phyloP scores from a whole-genome alignment of 2,329 filamentous ascomycete species.

The Fusarium caatingaense region DNA sequence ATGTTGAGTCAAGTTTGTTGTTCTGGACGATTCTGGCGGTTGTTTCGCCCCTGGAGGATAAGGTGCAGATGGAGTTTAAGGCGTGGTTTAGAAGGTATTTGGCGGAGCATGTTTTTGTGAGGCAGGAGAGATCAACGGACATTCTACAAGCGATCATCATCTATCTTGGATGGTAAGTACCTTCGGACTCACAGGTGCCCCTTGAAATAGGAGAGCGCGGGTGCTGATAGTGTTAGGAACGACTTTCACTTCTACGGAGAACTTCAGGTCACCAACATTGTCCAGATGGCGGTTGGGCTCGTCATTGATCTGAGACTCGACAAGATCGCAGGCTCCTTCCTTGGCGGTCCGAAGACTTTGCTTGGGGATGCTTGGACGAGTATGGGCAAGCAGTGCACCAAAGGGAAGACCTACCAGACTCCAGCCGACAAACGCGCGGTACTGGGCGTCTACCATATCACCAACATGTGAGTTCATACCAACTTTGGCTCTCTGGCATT shows the following conservation, averaged over 20 bases:
- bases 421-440: slow-evolving; percentile 54
- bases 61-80: slow-evolving; percentile 49
- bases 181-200: rapidly evolving
- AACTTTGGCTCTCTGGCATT: too few relatives aligned
- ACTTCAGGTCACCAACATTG: slow-evolving; percentile 51
- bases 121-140: slow-evolving; percentile 51
- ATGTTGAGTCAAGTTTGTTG: slow-evolving; percentile 49
- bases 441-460: slow-evolving; percentile 55
- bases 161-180: slow-evolving; percentile 52
- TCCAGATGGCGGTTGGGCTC: slow-evolving; percentile 55
- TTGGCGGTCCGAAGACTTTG: slow-evolving; percentile 45
- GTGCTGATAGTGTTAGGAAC: slow-evolving; percentile 44
- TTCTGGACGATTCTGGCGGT: slow-evolving; percentile 54
- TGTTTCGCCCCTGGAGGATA: slow-evolving; percentile 48
- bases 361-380: slow-evolving; percentile 50
- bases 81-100: slow-evolving; percentile 53
- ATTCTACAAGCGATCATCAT: slow-evolving; percentile 55
- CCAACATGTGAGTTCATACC: slow-evolving; percentile 46
- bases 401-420: slow-evolving; percentile 42
- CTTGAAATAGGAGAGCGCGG: rapidly evolving
- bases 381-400: slow-evolving; percentile 27
- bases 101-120: slow-evolving; percentile 53
- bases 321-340: slow-evolving; percentile 41
- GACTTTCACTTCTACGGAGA: slow-evolving; percentile 55
- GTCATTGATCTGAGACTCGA: slow-evolving; percentile 55